Base-by-base conservation (phyloP, 305 asterid species). In the Rubia balearica region DNA sequence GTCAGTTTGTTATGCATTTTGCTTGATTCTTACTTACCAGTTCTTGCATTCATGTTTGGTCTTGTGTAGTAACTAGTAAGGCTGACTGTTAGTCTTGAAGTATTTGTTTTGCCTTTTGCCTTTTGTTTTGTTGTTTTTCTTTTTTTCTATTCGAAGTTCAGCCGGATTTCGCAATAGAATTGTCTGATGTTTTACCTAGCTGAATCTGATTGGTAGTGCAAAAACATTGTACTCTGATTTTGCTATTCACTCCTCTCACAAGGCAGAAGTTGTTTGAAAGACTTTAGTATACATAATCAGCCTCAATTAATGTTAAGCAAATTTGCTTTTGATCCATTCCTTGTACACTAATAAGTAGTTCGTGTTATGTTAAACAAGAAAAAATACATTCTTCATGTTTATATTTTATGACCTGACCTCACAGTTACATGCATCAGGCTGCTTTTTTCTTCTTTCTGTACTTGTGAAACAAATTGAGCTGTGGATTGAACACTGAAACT, bases 371-470 rank as follows among this genome's bases (percentile, higher is more conserved):
- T n/a, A 38, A 68, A 36, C 33, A n/a, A 8, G 9, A 33, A 30
- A 68, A 14, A n/a, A n/a, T 45, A 48, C 61, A 27, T 67, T 42
- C 45, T 46, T 67, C 43, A 19, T 9, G 14, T 48, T 67, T 67
- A 6, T 68, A 33, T 30, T 27, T 60, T 22, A 60, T 60, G 41
- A 30, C 17, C 64, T 60, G 16, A 8, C 17, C 64, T 24, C 33
- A 17, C 41, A 22, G 64, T 24, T 22, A 11, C 40, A 60, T 60
- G 64, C 64, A 21, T 22, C 49, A 12, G 19, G 33, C 62, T 57
- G 6, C 14, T 4, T 7, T 21, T 57, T 16, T 4, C 17, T 24
- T 22, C 2, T 38, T 38, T 42, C 21, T 38, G 14, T 56, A 19
- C 17, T 56, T 70, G 30, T 9, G 65, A 56, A 59, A 8, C 49